These are phyloP conservation scores for Metschnikowia colocasiae DNA, from an alignment of 805 yeast genomes.

Conservation along the genomic window DNA sequence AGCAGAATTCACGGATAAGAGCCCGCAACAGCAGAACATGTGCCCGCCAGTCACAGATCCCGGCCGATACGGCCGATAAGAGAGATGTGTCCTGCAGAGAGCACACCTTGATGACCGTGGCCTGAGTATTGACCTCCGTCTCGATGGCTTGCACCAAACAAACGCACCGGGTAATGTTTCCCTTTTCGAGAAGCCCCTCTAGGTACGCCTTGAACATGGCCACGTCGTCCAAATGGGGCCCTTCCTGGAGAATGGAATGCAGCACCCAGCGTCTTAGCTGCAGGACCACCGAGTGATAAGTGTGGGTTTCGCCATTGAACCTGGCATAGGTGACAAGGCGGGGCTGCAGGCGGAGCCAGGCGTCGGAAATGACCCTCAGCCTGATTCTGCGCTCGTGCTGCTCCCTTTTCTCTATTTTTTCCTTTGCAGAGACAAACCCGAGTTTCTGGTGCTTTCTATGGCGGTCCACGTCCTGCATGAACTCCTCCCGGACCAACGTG, in stretches of 20 bases:
- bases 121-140: constrained; percentile 3
- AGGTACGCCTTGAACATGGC: constrained; percentile 9
- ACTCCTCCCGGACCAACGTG: constrained; percentile 34
- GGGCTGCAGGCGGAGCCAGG: constrained; percentile 14
- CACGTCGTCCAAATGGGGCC: constrained; percentile 19
- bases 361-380: constrained; percentile 7
- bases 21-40: constrained; percentile 7
- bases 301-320: constrained; percentile 3
- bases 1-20: constrained; percentile 6
- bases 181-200: constrained; percentile 2
- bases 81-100: background rate
- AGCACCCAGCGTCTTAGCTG: constrained; percentile 14
- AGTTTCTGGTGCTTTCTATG: constrained; percentile 25
- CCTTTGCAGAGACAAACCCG: constrained; percentile 25
- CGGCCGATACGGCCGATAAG: constrained; percentile 9
- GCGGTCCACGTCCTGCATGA: constrained; percentile 33
- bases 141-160: constrained; percentile 8
- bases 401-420: constrained; percentile 21
- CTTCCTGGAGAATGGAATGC: constrained; percentile 10
- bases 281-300: constrained; percentile 7
- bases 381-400: constrained; percentile 4
- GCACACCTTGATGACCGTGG: background rate
- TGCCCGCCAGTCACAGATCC: constrained; percentile 22
- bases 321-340: background rate
- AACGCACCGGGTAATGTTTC: constrained; percentile 5